A percentile compares a stretch with the other conserved stretches of the same genome.
phyloP scores from a whole-genome alignment of 306 rosid genomes.

The Benincasa hispida region DNA sequence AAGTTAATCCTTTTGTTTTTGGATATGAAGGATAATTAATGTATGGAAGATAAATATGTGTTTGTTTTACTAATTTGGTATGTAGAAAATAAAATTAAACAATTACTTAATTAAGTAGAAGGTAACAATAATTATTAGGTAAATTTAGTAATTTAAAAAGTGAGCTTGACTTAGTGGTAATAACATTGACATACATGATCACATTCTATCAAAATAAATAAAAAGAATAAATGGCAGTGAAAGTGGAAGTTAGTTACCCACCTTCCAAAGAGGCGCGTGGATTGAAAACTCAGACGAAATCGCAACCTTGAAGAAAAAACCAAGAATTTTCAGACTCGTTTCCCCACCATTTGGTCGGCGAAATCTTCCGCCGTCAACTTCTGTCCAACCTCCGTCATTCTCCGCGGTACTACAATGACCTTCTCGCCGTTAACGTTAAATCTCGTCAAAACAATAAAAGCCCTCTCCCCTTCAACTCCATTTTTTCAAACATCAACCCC shows the following conservation, averaged over 20 bases:
- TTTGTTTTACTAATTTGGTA: too few relatives aligned
- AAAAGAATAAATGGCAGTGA: too few relatives aligned
- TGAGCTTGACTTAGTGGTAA: too few relatives aligned
- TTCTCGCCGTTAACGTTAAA: constrained; percentile 1
- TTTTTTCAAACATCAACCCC: background rate
- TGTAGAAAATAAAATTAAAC: too few relatives aligned
- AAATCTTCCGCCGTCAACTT: background rate
- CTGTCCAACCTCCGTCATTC: background rate
- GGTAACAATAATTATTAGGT: too few relatives aligned
- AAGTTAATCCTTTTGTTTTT: too few relatives aligned
- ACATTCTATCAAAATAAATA: too few relatives aligned
- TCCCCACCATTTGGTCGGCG: constrained; percentile 5
- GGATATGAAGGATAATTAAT: too few relatives aligned
- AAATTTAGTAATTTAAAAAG: too few relatives aligned
- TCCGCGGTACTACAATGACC: background rate
- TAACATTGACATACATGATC: too few relatives aligned
- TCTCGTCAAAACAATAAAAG: background rate
- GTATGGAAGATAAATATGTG: too few relatives aligned
- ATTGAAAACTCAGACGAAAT: background rate
- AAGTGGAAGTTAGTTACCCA: background rate
- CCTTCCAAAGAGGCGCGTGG: constrained; percentile 3
- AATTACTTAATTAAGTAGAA: too few relatives aligned
- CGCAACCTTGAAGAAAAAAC: background rate
- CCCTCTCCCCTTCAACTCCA: background rate
- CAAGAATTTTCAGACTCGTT: background rate